Conservation (phyloP, 139 green algal genomes). For the Spirogloea muscicola region DNA sequence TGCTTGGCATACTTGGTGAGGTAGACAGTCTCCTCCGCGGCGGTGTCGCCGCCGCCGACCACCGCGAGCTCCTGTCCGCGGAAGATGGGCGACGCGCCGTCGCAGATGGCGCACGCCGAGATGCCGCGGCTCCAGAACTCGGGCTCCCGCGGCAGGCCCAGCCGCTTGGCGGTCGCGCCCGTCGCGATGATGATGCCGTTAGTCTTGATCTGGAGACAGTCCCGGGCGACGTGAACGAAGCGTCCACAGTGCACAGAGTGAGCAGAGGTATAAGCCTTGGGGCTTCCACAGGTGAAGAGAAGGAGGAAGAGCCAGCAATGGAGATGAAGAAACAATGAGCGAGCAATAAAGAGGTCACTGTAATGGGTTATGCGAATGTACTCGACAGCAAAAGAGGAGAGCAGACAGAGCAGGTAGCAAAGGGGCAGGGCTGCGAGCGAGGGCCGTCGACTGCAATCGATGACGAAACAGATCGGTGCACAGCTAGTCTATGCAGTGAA, state of each 20-base stretch:
- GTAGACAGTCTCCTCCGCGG: conserved; percentile 93
- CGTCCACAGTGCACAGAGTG: not conserved
- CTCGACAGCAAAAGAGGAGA: no score
- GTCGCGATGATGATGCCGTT: conserved; percentile 94
- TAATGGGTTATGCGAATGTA: no score
- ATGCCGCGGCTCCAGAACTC: conserved; percentile 92
- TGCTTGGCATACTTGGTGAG: conserved; percentile 94
- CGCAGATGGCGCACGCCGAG: conserved; percentile 94
- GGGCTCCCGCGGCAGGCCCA: conserved; percentile 82
- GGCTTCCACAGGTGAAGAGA: not conserved
- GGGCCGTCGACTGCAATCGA: no score
- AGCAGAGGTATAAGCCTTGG: conserved; percentile 1
- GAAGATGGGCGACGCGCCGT: conserved; percentile 68
- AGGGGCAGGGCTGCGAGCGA: no score
- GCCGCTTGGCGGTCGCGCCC: conserved; percentile 81
- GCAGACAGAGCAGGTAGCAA: no score
- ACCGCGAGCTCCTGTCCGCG: conserved; percentile 78
- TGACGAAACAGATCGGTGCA: no score
- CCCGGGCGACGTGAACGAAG: not conserved
- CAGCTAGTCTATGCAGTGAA: no score
- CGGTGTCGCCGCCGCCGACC: conserved; percentile 93
- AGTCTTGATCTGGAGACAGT: not conserved
- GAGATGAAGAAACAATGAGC: no score
- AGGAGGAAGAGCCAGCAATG: not conserved
- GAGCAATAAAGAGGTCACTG: no score